Percentiles rank a stretch among this genome's conserved stretches.
phyloP scores from a whole-genome alignment of 768 basidiomycete genomes.

The Rhizopogon rudus region DNA sequence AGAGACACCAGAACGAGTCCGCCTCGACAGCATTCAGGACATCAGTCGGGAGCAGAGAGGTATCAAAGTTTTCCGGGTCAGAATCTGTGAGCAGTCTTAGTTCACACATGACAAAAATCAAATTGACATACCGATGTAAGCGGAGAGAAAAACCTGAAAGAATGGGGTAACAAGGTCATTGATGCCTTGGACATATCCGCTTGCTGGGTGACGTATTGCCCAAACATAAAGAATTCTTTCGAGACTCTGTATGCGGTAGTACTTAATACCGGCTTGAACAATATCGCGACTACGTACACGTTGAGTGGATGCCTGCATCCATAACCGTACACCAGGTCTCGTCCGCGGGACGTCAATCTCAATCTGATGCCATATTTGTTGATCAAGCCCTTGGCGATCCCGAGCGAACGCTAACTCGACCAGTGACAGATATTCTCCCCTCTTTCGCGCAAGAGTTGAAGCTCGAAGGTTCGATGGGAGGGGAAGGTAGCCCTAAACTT shows the following conservation, averaged over 20 bases:
- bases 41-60: slow-evolving; percentile 60
- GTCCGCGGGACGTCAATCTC: slow-evolving; percentile 98
- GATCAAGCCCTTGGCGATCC: slow-evolving; percentile 82
- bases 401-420: slow-evolving; percentile 88
- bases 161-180: slow-evolving; percentile 98
- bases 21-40: slow-evolving; percentile 88
- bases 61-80: slow-evolving; percentile 87
- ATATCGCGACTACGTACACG: slow-evolving; percentile 48
- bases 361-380: slow-evolving; percentile 99
- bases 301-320: slow-evolving; percentile 90
- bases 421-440: slow-evolving; percentile 86
- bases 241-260: slow-evolving; percentile 56
- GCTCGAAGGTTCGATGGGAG: slow-evolving; percentile 71
- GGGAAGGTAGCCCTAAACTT: slow-evolving; percentile 84
- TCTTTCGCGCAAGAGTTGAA: slow-evolving; percentile 79
- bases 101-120: slow-evolving; percentile 2
- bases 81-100: slow-evolving; percentile 51
- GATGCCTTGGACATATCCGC: slow-evolving; percentile 98
- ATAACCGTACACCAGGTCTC: slow-evolving; percentile 82
- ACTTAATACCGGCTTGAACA: background rate
- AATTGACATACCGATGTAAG: slow-evolving; percentile 74
- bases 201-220: slow-evolving; percentile 98
- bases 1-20: slow-evolving; percentile 98
- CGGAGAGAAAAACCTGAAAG: slow-evolving; percentile 93
- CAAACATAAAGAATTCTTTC: slow-evolving; percentile 97